Base-by-base conservation (phyloP, 257 asterid genomes). In the Solanum dulcamara region DNA sequence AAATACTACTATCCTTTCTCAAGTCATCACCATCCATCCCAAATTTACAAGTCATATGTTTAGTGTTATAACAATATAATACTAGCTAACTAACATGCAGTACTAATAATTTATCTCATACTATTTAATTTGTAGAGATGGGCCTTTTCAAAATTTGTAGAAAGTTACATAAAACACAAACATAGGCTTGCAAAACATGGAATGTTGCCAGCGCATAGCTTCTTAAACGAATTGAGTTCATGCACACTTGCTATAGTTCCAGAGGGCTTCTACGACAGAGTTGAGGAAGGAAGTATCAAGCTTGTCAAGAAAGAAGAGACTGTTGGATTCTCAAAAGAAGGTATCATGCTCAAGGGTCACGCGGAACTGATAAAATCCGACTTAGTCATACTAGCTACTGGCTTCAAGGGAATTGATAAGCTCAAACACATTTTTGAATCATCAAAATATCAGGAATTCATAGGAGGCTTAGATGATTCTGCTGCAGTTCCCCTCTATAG, bases 251-350 rank as follows among this genome's bases (percentile, higher is more conserved):
- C 88, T 15, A 83, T 85, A 0, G 90, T 91, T 4, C 95, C 93
- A 0, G 89, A 91, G 59, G 90, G 87, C n/a, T 91, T 90, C 86
- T 92, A 87, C 26, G 87, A 90, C 11, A 87, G 81, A 38, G 94
- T 91, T 20, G 93, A 89, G 30, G 85, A 88, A n/a, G 95, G 92
- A 85, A 89, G 93, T 90, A 89, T 92, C 84, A 35, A 84, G 35
- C 87, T 92, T 9, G 33, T 32, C 42, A 86, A 86, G 84, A 87
- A 90, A 85, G 86, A 88, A 30, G 50, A 42, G 35, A 10, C 46
- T 38, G 88, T 90, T 75, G 75, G 70, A 70, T 91, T 92, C 60
- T 85, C 85, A 22, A 84, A 75, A 7, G 87, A 92, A 30, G 95
- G 92, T 13, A 72, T 92, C 12, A 7, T 89, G 81, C 44, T 90